Evolutionary conservation across 1,284 basidiomycete genomes (phyloP).

Genomic region (Porodaedalea pini): DNA sequence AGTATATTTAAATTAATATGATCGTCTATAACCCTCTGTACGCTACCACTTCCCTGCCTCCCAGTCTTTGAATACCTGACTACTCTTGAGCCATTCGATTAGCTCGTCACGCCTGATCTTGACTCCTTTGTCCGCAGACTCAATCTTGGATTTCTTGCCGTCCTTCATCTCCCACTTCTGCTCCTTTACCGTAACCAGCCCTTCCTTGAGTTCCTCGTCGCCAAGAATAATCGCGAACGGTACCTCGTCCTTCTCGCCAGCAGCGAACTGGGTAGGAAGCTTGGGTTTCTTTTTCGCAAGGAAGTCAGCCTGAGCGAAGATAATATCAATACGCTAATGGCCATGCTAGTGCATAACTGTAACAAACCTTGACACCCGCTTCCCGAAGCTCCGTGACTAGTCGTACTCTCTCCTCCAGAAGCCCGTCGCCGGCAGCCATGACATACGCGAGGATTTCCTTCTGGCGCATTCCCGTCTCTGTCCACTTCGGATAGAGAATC

Average conservation of each 20-base stretch:
- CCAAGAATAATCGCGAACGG: slow-evolving; percentile 92
- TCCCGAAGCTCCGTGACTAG: slow-evolving; percentile 83
- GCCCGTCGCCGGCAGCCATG: slow-evolving; percentile 88
- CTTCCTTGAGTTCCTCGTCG: slow-evolving; percentile 79
- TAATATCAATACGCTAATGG: not conserved
- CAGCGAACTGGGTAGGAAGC: slow-evolving; percentile 80
- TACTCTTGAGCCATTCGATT: slow-evolving; percentile 54
- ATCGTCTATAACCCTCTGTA: not conserved
- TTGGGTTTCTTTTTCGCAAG: slow-evolving; percentile 93
- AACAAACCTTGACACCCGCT: slow-evolving; percentile 83
- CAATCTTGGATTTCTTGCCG: slow-evolving; percentile 69
- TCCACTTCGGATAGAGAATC: slow-evolving; percentile 84
- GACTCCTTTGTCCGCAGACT: slow-evolving; percentile 47
- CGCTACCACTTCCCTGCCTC: slow-evolving; percentile 16
- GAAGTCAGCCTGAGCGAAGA: slow-evolving; percentile 75
- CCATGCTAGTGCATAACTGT: not conserved
- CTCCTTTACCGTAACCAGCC: slow-evolving; percentile 88
- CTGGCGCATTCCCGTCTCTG: slow-evolving; percentile 70
- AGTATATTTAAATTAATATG: not conserved
- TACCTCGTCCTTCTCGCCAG: slow-evolving; percentile 88
- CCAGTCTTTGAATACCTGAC: slow-evolving; percentile 22
- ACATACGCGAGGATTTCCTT: slow-evolving; percentile 97
- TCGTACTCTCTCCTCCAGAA: slow-evolving; percentile 83
- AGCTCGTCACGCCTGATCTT: slow-evolving; percentile 68
- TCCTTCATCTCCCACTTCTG: slow-evolving; percentile 81